phyloP scores from a whole-genome alignment of 73 alveolate genomes.

The Paramecium sonneborni region DNA sequence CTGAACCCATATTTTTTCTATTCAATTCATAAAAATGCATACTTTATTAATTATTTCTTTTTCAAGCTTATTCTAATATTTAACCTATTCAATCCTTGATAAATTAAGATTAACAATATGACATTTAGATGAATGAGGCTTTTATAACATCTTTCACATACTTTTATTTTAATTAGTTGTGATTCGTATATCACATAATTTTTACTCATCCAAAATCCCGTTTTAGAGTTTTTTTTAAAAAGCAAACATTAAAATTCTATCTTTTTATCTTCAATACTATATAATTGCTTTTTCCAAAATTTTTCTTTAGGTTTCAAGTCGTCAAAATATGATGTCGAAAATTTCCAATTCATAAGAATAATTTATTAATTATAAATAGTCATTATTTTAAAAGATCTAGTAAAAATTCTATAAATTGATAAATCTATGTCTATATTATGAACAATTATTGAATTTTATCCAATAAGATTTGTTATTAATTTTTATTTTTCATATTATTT shows the following conservation, averaged over 20 bases:
- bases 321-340: slow-evolving; percentile 10
- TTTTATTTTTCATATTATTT: too few relatives aligned
- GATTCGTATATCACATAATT: not conserved
- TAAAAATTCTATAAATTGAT: not conserved
- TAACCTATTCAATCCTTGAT: not conserved
- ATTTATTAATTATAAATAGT: slow-evolving; percentile 12
- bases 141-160: not conserved
- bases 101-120: not conserved
- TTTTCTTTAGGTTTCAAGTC: not conserved
- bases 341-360: slow-evolving; percentile 2
- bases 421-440: not conserved
- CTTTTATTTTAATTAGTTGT: not conserved
- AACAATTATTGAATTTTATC: too few relatives aligned
- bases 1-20: slow-evolving; percentile 46
- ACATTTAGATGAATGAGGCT: not conserved
- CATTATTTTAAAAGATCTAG: not conserved
- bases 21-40: not conserved
- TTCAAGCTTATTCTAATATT: not conserved
- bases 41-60: not conserved
- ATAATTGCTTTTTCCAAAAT: not conserved
- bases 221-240: not conserved
- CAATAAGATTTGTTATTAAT: too few relatives aligned
- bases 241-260: slow-evolving; percentile 13
- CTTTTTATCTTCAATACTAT: not conserved
- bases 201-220: slow-evolving; percentile 36